Evolutionary conservation across 2,329 filamentous ascomycete species (phyloP), one percentile per base, ranked within the genome.

Genomic region (Colletotrichum sidae): DNA sequence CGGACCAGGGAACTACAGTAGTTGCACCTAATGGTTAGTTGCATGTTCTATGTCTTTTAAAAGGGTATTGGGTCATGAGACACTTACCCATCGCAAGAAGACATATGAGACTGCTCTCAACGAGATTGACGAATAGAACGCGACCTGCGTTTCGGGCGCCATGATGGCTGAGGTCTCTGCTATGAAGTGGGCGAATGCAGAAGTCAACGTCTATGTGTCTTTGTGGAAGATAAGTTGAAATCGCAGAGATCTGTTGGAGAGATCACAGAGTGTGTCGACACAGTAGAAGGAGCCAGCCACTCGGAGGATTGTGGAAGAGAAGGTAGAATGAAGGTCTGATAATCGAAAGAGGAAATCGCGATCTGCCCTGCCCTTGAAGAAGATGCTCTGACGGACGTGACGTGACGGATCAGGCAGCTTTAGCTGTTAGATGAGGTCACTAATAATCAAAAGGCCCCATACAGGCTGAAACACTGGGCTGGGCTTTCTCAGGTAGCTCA

Each of bases 31-130:
- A 53, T 57, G 11, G 42, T 58, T 35, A 49, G 55, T 34, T 35
- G 33, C 17, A 46, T 25, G 15, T 46, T 25, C 3, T n/a, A 17
- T 11, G 9, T 44, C 38, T 54, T 62, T 51, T 46, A 51, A 55
- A 45, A 38, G 13, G 33, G 42, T 45, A 33, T 42, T 39, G 25
- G 25, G 25, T 56, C 13, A 61, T 39, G 6, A 15, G n/a, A 9
- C 37, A 44, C 60, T 55, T 78, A 88, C 87, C 86, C 87, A 89
- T 81, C 88, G 79, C 55, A 91, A 74, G 72, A 90, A 90, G 62
- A 88, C 74, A 72, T 85, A 89, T 13, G 84, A 79, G 38, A 78
- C 73, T 5, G 82, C 55, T 60, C 87, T 81, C 55, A 89, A 73
- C 10, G 76, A 80, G 42, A 86, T 70, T 37, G 88, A 88, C 66